Evolutionary conservation across 192 early-diverging fungal genomes (phyloP).

Genomic region (Umbelopsis isabellina): DNA sequence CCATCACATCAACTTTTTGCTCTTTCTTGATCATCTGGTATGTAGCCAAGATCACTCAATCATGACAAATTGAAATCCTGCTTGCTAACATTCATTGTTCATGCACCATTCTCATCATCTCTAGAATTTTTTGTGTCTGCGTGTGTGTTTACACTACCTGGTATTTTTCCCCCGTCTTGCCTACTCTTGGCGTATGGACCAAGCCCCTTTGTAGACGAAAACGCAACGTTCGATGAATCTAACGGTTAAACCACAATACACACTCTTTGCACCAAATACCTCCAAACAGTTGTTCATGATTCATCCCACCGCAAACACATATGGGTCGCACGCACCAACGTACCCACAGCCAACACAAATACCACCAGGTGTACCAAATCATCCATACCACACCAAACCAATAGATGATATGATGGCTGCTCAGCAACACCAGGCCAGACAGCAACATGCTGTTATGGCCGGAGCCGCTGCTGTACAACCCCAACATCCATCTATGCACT

Average conservation of each 20-base stretch:
- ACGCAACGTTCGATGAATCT: slow-evolving; percentile 16
- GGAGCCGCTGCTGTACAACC: slow-evolving; percentile 18
- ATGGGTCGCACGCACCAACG: slow-evolving; percentile 16
- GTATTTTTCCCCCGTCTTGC: slow-evolving; percentile 11
- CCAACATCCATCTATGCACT: background rate
- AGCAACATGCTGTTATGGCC: slow-evolving; percentile 32
- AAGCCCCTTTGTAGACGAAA: slow-evolving; percentile 6
- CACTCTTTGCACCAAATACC: slow-evolving; percentile 21
- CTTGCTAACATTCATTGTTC: background rate
- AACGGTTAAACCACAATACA: slow-evolving; percentile 22
- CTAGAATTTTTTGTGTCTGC: background rate
- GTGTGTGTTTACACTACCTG: background rate
- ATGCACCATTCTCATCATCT: background rate
- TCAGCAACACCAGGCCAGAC: slow-evolving; percentile 31
- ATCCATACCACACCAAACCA: slow-evolving; percentile 4
- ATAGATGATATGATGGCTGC: slow-evolving; percentile 15
- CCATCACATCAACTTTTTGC: background rate
- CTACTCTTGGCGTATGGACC: slow-evolving; percentile 22
- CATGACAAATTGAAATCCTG: background rate
- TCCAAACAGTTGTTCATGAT: slow-evolving; percentile 21
- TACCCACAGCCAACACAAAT: slow-evolving; percentile 10
- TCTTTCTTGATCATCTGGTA: slow-evolving; percentile 24
- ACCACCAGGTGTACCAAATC: slow-evolving; percentile 8
- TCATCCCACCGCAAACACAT: slow-evolving; percentile 19
- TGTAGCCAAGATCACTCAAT: background rate